Percentiles rank a stretch among this genome's conserved stretches.
These are phyloP conservation scores for Domatiomyces globalis DNA, from an alignment of 2,329 filamentous ascomycete genomes.

Conservation along the genomic window DNA sequence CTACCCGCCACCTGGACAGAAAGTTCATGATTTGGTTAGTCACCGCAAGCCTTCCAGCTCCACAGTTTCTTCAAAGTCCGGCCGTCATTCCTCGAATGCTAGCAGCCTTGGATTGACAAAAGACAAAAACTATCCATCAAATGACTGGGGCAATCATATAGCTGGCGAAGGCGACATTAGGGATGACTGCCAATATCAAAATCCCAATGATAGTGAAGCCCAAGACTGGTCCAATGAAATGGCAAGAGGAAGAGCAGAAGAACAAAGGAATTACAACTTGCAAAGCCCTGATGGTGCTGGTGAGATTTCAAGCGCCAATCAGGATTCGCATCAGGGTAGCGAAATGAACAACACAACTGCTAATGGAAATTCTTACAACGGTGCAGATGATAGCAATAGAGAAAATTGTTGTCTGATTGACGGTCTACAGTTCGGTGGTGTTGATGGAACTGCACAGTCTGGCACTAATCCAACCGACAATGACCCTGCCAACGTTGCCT, in stretches of 20 bases:
- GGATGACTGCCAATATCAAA: not conserved
- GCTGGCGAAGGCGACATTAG: not conserved
- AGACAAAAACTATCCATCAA: not conserved
- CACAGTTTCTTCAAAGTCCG: not conserved
- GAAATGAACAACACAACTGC: not conserved
- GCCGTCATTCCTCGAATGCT: not conserved
- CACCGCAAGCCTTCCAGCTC: not conserved
- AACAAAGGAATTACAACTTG: slow-evolving; percentile 1
- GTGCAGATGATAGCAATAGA: not conserved
- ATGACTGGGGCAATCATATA: not conserved
- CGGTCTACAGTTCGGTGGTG: not conserved
- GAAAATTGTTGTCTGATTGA: not conserved
- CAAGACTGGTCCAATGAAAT: not conserved
- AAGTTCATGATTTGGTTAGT: not conserved
- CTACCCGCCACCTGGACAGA: not conserved
- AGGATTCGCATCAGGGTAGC: not conserved
- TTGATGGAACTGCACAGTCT: not conserved
- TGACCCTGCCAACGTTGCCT: not conserved
- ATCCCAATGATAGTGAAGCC: not conserved
- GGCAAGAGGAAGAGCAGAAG: not conserved
- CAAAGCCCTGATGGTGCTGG: not conserved
- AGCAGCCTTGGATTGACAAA: not conserved
- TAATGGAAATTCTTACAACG: not conserved
- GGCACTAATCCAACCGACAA: not conserved
- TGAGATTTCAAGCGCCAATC: not conserved